A percentile compares a stretch with the other conserved stretches of the same genome.
phyloP scores from a whole-genome alignment of 1,139 yeast species.

The Nakaseomyces uthaithaninus region DNA sequence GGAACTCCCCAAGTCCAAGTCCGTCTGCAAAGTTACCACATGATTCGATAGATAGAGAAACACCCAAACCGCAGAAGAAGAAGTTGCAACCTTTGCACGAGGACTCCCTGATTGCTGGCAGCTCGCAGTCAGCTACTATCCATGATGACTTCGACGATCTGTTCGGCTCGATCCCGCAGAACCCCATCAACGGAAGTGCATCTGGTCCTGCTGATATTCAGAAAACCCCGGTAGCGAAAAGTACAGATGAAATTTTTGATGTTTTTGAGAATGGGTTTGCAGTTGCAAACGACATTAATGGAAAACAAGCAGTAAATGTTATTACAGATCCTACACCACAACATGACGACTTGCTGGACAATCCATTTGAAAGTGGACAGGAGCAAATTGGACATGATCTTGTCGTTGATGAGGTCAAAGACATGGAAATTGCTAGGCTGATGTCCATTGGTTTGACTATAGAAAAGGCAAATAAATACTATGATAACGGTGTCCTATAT shows the following conservation, averaged over 20 bases:
- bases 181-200: no score
- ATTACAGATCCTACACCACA: not conserved
- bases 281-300: not conserved
- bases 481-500: slow-evolving; percentile 24
- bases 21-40: slow-evolving; percentile 1
- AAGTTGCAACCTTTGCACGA: slow-evolving; percentile 8
- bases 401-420: slow-evolving; percentile 28
- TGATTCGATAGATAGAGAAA: not conserved
- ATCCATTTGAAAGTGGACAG: not conserved
- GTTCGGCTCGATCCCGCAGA: slow-evolving; percentile 11
- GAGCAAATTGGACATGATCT: slow-evolving; percentile 2
- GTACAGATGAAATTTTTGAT: slow-evolving; percentile 15
- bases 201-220: no score
- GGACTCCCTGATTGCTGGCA: slow-evolving; percentile 6
- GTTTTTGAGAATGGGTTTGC: slow-evolving; percentile 4
- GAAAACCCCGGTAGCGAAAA: no score
- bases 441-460: slow-evolving; percentile 28
- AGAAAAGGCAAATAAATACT: slow-evolving; percentile 18
- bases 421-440: slow-evolving; percentile 30
- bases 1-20: slow-evolving; percentile 4
- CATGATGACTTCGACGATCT: slow-evolving; percentile 18
- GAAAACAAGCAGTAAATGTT: not conserved
- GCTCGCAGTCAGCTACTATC: slow-evolving; percentile 3
- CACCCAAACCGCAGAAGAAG: slow-evolving; percentile 6
- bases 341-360: not conserved